Evolutionary conservation across 441 rosid genomes (phyloP).

Genomic region (Euphorbia schlechtendalii): DNA sequence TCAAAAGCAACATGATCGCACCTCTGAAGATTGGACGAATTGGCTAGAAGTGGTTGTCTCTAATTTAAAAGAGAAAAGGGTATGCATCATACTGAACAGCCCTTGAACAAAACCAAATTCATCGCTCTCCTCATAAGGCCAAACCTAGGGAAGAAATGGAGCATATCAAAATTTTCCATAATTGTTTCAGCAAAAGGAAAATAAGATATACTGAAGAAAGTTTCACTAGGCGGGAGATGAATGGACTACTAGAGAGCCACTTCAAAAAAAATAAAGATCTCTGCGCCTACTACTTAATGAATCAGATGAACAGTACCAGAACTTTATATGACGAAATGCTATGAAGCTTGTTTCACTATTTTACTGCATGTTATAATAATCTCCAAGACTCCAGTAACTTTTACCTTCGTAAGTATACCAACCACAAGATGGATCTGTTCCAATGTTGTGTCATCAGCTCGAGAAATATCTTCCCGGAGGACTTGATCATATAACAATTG

Average conservation of each 20-base stretch:
- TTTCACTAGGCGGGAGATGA: background rate
- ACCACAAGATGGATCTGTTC: constrained; percentile 89
- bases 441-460: constrained; percentile 65
- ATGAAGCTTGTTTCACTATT: background rate
- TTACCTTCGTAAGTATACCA: constrained; percentile 87
- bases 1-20: constrained; percentile 24
- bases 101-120: constrained; percentile 86
- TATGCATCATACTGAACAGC: constrained; percentile 69
- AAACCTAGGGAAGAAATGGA: constrained; percentile 41
- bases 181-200: background rate
- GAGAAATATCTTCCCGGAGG: constrained; percentile 63
- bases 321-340: background rate
- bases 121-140: constrained; percentile 92
- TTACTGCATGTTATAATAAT: background rate
- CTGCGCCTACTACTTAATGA: constrained; percentile 14
- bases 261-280: background rate
- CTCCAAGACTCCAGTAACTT: constrained; percentile 7
- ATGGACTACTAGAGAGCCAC: background rate
- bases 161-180: background rate
- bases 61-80: constrained; percentile 49
- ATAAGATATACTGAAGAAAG: background rate
- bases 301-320: background rate
- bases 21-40: constrained; percentile 41
- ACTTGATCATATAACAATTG: constrained; percentile 73
- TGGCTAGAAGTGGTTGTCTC: constrained; percentile 28